Evolutionary conservation across 1,139 yeast genomes (phyloP).

Genomic region (Yamadazyma sp.): DNA sequence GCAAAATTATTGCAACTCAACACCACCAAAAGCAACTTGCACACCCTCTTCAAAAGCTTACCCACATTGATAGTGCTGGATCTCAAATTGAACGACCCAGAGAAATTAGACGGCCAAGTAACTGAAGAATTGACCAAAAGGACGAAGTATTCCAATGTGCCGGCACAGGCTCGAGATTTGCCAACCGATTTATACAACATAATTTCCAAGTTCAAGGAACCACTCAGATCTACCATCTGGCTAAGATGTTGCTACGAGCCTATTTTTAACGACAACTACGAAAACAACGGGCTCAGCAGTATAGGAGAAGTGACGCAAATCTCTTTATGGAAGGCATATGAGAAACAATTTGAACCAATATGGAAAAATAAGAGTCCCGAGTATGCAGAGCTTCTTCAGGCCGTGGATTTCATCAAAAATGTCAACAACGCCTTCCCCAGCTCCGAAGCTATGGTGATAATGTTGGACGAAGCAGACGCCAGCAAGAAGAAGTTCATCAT

Average conservation of each 20-base stretch:
- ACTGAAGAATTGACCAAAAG: constrained; percentile 33
- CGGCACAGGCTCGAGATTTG: constrained; percentile 59
- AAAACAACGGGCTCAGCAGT: constrained; percentile 26
- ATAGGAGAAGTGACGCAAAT: constrained; percentile 91
- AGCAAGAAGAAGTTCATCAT: constrained; percentile 76
- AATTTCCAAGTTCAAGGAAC: constrained; percentile 72
- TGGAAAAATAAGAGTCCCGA: constrained; percentile 37
- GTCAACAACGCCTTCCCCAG: constrained; percentile 89
- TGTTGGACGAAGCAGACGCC: constrained; percentile 49
- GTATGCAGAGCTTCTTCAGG: constrained; percentile 73
- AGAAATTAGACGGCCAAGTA: constrained; percentile 17
- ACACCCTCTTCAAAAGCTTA: constrained; percentile 53
- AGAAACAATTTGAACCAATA: constrained; percentile 65
- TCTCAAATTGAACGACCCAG: constrained; percentile 25
- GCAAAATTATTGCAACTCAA: constrained; percentile 32
- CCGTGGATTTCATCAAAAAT: constrained; percentile 94
- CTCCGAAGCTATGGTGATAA: constrained; percentile 90
- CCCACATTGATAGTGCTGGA: constrained; percentile 57
- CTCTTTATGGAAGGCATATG: constrained; percentile 94
- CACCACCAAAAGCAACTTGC: constrained; percentile 36
- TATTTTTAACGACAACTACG: constrained; percentile 18
- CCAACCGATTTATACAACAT: constrained; percentile 60
- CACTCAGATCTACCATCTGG: constrained; percentile 93
- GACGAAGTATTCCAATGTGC: constrained; percentile 45
- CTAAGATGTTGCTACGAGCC: constrained; percentile 90